These are phyloP conservation scores for Colletotrichum paranaense DNA, from an alignment of 2,329 filamentous ascomycete genomes.

Conservation along the genomic window DNA sequence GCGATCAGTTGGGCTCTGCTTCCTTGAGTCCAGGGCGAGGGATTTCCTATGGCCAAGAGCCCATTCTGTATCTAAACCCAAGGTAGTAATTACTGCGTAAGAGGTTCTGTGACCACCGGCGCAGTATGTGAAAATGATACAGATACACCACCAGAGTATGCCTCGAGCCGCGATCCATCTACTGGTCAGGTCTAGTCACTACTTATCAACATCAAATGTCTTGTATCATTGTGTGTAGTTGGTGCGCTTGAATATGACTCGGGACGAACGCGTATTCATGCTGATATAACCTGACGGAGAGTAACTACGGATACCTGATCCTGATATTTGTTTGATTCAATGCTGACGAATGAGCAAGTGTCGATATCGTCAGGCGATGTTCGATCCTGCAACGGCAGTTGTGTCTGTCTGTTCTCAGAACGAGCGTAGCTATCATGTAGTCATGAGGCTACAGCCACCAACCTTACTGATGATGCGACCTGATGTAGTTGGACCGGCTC, in stretches of 20 bases:
- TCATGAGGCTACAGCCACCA: slow-evolving; percentile 1
- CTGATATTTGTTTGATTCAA: not conserved
- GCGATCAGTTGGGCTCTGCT: slow-evolving; percentile 9
- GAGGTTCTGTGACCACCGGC: not conserved
- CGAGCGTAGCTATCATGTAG: not conserved
- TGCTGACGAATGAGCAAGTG: not conserved
- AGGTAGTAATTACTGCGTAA: slow-evolving; percentile 1
- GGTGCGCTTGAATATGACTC: not conserved
- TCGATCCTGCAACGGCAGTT: not conserved
- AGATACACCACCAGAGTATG: not conserved
- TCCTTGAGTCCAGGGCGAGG: slow-evolving; percentile 21
- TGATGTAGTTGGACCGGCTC: slow-evolving; percentile 11
- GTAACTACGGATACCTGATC: not conserved
- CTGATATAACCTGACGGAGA: not conserved
- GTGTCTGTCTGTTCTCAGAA: not conserved
- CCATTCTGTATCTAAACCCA: slow-evolving; percentile 14
- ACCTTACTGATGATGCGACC: not conserved
- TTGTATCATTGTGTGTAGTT: not conserved
- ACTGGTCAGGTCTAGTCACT: not conserved
- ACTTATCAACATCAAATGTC: not conserved
- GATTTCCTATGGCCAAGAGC: slow-evolving; percentile 2
- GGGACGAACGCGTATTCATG: too few species aligned
- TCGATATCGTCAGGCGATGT: not conserved
- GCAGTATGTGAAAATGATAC: not conserved
- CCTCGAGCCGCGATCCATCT: not conserved